Conservation (phyloP, 441 rosid genomes). For the Lepidium campestre region DNA sequence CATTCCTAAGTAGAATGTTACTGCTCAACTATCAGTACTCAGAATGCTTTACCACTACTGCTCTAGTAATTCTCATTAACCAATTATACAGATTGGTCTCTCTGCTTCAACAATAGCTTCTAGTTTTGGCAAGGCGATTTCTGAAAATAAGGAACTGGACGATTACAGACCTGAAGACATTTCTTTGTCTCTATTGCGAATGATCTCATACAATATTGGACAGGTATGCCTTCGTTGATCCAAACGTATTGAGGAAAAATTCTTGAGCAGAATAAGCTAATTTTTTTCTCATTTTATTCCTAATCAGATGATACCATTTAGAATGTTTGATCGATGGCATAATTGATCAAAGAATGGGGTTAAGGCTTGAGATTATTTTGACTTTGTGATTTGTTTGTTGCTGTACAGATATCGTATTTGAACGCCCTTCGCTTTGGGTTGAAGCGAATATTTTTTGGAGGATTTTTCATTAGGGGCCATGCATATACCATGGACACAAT, state of each 20-base stretch:
- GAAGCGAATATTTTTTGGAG: constrained; percentile 85
- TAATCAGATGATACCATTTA: neutral
- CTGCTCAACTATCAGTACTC: neutral
- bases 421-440: constrained; percentile 92
- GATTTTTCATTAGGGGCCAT: constrained; percentile 92
- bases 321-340: neutral
- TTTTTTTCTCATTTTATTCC: neutral
- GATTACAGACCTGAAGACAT: constrained; percentile 97
- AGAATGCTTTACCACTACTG: constrained; percentile 2
- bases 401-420: constrained; percentile 66
- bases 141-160: constrained; percentile 86
- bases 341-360: neutral
- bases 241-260: neutral
- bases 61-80: neutral
- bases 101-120: constrained; percentile 98
- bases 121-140: constrained; percentile 93
- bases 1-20: neutral
- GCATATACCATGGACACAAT: constrained; percentile 98
- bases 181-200: constrained; percentile 92
- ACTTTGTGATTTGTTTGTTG: neutral
- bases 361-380: neutral
- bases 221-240: constrained; percentile 47
- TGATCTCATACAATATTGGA: constrained; percentile 97
- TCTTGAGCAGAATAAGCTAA: neutral
- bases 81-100: constrained; percentile 70